These are phyloP conservation scores for Kernera saxatilis DNA, from an alignment of 345 rosid species.

Conservation along the genomic window DNA sequence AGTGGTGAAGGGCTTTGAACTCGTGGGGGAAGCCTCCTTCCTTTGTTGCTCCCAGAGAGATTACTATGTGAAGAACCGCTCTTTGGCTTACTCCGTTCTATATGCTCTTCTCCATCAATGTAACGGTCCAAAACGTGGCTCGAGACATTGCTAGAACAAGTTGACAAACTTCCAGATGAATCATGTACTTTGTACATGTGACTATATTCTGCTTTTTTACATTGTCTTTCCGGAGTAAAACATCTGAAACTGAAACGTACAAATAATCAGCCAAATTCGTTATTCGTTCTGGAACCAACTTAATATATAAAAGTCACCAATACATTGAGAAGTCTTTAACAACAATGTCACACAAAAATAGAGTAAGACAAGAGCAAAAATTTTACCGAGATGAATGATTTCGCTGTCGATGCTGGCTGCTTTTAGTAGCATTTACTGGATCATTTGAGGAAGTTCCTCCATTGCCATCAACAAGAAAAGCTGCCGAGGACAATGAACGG, in stretches of 20 bases:
- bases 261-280: conserved; percentile 49
- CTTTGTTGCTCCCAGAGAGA: conserved; percentile 38
- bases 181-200: conserved; percentile 40
- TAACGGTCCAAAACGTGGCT: conserved; percentile 78
- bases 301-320: neutral
- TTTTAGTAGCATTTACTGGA: conserved; percentile 28
- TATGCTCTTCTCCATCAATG: conserved; percentile 84
- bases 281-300: conserved; percentile 29
- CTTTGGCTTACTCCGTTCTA: conserved; percentile 47
- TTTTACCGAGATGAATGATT: conserved; percentile 47
- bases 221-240: conserved; percentile 48
- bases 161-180: conserved; percentile 56
- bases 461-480: conserved; percentile 47
- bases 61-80: conserved; percentile 35
- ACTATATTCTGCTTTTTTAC: conserved; percentile 31
- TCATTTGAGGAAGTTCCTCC: conserved; percentile 29
- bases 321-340: conserved; percentile 24
- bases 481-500: conserved; percentile 66
- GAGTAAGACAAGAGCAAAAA: conserved; percentile 32
- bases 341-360: conserved; percentile 27
- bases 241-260: conserved; percentile 21
- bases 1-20: conserved; percentile 53
- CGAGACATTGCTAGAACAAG: conserved; percentile 62
- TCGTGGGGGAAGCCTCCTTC: conserved; percentile 55
- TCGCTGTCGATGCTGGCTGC: conserved; percentile 25